These are phyloP conservation scores for Penicillium chermesinum DNA, from an alignment of 495 filamentous ascomycete genomes.

Conservation along the genomic window DNA sequence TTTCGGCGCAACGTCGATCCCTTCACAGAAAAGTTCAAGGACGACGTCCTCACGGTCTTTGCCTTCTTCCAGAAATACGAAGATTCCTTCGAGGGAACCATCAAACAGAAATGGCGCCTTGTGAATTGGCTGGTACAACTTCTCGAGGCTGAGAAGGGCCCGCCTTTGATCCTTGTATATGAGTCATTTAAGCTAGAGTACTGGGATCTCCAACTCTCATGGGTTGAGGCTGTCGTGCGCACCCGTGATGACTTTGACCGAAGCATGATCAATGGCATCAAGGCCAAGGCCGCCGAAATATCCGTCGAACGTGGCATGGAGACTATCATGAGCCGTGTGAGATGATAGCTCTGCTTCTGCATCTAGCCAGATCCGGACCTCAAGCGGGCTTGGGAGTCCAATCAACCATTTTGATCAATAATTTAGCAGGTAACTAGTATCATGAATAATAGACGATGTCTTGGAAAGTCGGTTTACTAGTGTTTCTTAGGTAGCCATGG, in stretches of 20 bases:
- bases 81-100: conserved; percentile 59
- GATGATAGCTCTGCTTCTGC: conserved; percentile 35
- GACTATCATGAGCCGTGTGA: conserved; percentile 87
- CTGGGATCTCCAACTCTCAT: conserved; percentile 91
- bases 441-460: no score
- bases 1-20: conserved; percentile 74
- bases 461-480: no score
- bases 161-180: conserved; percentile 66
- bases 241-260: conserved; percentile 90
- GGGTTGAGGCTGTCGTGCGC: conserved; percentile 92
- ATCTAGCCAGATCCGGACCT: neutral
- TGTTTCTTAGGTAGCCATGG: no score
- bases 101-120: conserved; percentile 89
- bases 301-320: conserved; percentile 71
- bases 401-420: conserved; percentile 1
- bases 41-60: conserved; percentile 82
- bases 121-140: conserved; percentile 74
- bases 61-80: conserved; percentile 58
- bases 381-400: conserved; percentile 25
- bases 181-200: conserved; percentile 77
- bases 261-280: conserved; percentile 78
- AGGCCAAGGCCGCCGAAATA: conserved; percentile 78
- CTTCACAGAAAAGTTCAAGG: conserved; percentile 83
- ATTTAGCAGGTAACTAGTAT: conserved; percentile 6
- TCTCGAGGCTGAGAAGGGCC: conserved; percentile 67